Evolutionary conservation across 2,329 filamentous ascomycete species (phyloP), one percentile per base, ranked within the genome.

Genomic region (Aspergillus spinulosporus): DNA sequence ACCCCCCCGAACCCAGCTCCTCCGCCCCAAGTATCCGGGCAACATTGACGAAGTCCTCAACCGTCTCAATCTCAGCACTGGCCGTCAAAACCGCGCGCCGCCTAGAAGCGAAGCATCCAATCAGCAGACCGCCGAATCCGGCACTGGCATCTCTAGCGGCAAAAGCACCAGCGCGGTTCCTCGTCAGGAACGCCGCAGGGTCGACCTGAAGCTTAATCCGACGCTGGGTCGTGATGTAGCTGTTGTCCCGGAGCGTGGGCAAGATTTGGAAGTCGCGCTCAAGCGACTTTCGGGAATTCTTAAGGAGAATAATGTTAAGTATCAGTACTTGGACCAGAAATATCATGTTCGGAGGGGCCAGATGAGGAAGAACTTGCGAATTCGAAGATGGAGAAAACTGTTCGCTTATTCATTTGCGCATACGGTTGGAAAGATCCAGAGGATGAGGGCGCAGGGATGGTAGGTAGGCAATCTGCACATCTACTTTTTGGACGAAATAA

Each of bases 381-480:
- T 67, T 53, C 48, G 63, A 54, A 64, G 76, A 56, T 79, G 76
- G 77, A 72, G 74, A 64, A 73, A 67, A 57, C 56, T 77, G 64
- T 79, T 79, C 59, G 74, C 72, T 62, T 72, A 70, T 49, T 76
- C 75, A 9, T 79, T 78, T 62, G 58, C 71, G 54, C 62, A 69
- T 43, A 77, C 76, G 54, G 73, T 77, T 58, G 62, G 54, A 42
- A 72, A 72, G 64, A 75, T 78, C 54, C 65, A 76, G 62, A 69
- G 69, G 52, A 76, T 79, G 75, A 72, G 72, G 61, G 68, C 67
- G 15, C 77, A 79, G 67, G 77, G 77, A 8, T 79, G 77, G 77
- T 79, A 70, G 60, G 37, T 47, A 4, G 39, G 11, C 5, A 12
- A 5, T 31, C 36, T 42, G 1, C 52, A 21, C 9, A 21, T 8